Evolutionary conservation across 108 stramenopile species (phyloP).

Genomic region (Cyclostephanos tholiformis): DNA sequence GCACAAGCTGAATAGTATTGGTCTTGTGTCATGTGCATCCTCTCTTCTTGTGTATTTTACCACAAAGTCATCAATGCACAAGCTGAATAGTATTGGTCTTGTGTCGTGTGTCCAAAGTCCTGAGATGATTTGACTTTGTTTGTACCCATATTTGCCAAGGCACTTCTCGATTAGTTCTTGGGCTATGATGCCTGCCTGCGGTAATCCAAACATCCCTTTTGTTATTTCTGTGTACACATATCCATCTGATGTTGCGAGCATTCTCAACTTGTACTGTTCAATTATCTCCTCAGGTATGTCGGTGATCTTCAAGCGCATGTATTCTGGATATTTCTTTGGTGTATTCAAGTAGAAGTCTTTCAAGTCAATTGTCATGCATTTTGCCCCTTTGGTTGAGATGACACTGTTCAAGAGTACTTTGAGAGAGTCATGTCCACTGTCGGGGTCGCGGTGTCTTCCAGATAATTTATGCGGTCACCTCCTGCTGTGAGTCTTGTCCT

Average conservation of each 20-base stretch:
- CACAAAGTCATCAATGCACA: not conserved
- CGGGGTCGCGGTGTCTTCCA: not conserved
- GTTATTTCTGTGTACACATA: not conserved
- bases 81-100: not conserved
- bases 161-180: not conserved
- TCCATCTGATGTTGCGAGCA: not conserved
- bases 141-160: no score
- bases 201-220: not conserved
- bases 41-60: not conserved
- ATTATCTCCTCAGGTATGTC: constrained; percentile 1
- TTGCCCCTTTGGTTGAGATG: no score
- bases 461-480: not conserved
- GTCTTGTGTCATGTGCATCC: not conserved
- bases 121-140: no score
- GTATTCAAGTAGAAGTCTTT: not conserved
- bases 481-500: not conserved
- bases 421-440: not conserved
- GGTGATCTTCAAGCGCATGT: not conserved
- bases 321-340: not conserved
- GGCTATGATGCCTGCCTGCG: not conserved
- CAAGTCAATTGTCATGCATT: not conserved
- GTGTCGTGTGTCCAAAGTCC: not conserved
- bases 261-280: not conserved
- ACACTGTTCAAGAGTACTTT: not conserved
- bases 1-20: not conserved